Base-by-base conservation (phyloP, 305 asterid species). In the Salvia sclarea region DNA sequence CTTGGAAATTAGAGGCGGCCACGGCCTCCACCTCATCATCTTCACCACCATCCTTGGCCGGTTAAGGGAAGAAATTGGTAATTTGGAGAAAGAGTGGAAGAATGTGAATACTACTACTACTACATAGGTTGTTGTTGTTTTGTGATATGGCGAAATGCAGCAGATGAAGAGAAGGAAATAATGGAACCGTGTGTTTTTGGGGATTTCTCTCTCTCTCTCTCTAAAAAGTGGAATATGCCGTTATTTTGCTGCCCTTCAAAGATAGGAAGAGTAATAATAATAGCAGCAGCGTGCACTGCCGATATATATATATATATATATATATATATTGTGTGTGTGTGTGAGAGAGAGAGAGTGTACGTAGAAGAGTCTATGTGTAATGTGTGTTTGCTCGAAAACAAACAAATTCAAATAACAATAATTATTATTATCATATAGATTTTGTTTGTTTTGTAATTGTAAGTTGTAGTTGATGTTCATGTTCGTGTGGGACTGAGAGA, bases 1-100 rank as follows among this genome's bases (percentile, higher is more conserved):
- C 52, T 79, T 84, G 3, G 97, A 80, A 48, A 82, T 65, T 8
- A 81, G 85, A 17, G 99, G 99, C 65, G 99, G 99, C 99, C 99
- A 94, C 47, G 99, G 99, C 63, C 98, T 88, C 99, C 99, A 94
- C 78, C 78, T 82, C 86, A 91, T 94, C 82, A 94, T 88, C 80
- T 87, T 89, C 80, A 86, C 98, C 79, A 86, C 96, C 99, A 93
- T 91, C 65, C 33, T 20, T 61, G n/a, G n/a, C n/a, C n/a, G n/a
- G n/a, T n/a, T n/a, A n/a, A n/a, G n/a, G 18, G 61, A 56, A 63
- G 65, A 47, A 68, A 68, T 64, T 69, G 75, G 59, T 20, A 9
- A 14, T 12, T 8, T 8, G 49, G 12, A 20, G 50, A 33, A n/a
- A 41, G 25, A 59, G 37, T 59, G 61, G 44, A 55, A 61, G 73